Conservation (phyloP, 2,329 filamentous ascomycete genomes). For the Diaporthe sp. region DNA sequence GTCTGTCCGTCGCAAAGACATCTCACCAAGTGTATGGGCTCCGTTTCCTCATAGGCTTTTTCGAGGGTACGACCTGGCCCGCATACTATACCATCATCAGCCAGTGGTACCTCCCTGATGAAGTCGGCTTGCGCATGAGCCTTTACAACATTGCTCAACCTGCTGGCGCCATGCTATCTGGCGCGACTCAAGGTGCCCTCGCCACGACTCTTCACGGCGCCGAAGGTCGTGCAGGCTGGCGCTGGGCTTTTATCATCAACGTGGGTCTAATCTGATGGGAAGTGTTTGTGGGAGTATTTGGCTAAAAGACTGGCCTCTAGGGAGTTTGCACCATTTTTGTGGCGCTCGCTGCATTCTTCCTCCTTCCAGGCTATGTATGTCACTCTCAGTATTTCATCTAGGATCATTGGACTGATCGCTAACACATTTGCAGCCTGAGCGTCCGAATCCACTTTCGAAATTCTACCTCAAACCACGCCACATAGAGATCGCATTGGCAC, state of each 20-base stretch:
- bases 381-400: too few species aligned
- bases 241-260: slow-evolving; percentile 38
- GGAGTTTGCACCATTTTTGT: slow-evolving; percentile 32
- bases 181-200: slow-evolving; percentile 31
- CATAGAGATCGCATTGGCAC: slow-evolving; percentile 32
- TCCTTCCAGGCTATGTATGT: slow-evolving; percentile 30
- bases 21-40: slow-evolving; percentile 30
- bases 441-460: slow-evolving; percentile 31
- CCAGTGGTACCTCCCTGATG: slow-evolving; percentile 36
- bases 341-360: slow-evolving; percentile 25
- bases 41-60: slow-evolving; percentile 38
- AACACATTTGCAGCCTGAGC: slow-evolving; percentile 7
- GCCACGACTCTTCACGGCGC: slow-evolving; percentile 33
- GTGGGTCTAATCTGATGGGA: neutral
- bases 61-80: slow-evolving; percentile 32
- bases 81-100: slow-evolving; percentile 35
- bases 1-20: slow-evolving; percentile 16
- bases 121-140: slow-evolving; percentile 34
- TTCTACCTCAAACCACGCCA: slow-evolving; percentile 36
- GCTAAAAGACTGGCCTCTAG: neutral
- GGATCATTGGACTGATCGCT: neutral
- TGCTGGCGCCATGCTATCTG: slow-evolving; percentile 33
- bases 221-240: slow-evolving; percentile 33
- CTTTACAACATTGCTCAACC: slow-evolving; percentile 39
- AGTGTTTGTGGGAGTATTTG: neutral